Evolutionary conservation across 345 rosid genomes (phyloP), one percentile per base, ranked within the genome.

Genomic region (Excoecaria agallocha): DNA sequence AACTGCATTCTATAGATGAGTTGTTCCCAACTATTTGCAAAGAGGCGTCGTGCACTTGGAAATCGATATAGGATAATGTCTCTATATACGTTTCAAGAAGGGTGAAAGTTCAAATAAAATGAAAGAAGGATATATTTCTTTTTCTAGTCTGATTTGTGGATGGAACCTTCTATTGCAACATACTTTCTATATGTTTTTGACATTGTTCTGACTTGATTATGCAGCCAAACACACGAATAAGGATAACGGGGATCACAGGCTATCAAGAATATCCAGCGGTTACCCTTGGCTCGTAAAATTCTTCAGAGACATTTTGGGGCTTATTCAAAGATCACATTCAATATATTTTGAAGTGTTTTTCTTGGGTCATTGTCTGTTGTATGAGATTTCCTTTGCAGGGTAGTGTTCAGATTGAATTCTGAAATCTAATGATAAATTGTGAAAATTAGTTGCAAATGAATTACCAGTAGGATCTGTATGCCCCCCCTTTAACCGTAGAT

Each of bases 211-310:
- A 46, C 22, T 78, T 60, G 55, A 43, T 60, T n/a, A 22, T 86
- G 84, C 90, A 91, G 98, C 98, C 95, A 69, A 93, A 91, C 79
- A 87, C 97, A 9, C 82, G 95, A 70, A 87, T 93, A 74, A 85
- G 87, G 88, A 91, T 93, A 71, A 89, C 85, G 17, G 91, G 93
- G 72, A 89, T 93, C 79, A 85, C 93, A 38, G 95, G 97, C 73
- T 91, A 87, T 80, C 86, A 88, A 83, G 92, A 89, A 75, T 91
- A 69, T 61, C 93, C 92, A 9, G 90, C 87, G 0, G 84, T 82
- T 0, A 85, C 97, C 17, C 87, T 87, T 30, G 78, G 80, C 51
- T 80, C 86, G 16, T 70, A 38, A 52, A 41, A 38, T 57, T 74
- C 67, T 63, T 19, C 39, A 43, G 48, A 19, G 22, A 30, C 60